A percentile compares a stretch with the other conserved stretches of the same genome.
Evolutionary conservation across 805 yeast species (phyloP).

Genomic region (Candida suzukii): DNA sequence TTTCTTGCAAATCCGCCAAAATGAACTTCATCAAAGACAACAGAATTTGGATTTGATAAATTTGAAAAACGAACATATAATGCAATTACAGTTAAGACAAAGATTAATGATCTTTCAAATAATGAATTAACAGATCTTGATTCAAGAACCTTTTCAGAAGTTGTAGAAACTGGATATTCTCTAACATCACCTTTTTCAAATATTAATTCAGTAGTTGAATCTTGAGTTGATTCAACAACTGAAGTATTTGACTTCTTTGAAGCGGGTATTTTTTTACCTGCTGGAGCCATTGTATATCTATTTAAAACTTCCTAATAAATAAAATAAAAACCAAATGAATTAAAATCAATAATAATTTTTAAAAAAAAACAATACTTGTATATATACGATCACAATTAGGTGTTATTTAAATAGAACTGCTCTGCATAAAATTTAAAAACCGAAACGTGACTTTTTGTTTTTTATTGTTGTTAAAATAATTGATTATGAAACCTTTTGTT

Average conservation of each 20-base stretch:
- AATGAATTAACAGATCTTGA: slow-evolving; percentile 32
- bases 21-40: slow-evolving; percentile 97
- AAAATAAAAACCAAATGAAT: no score
- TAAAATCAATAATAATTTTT: no score
- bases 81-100: slow-evolving; percentile 38
- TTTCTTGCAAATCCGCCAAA: slow-evolving; percentile 96
- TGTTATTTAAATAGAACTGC: no score
- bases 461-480: no score
- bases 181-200: slow-evolving; percentile 45
- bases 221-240: background rate
- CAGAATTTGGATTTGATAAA: slow-evolving; percentile 67
- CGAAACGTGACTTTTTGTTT: no score
- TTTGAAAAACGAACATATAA: slow-evolving; percentile 51
- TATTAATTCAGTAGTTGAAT: slow-evolving; percentile 34
- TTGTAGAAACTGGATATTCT: slow-evolving; percentile 46
- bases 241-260: background rate
- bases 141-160: slow-evolving; percentile 32
- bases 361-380: no score
- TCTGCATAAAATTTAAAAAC: no score
- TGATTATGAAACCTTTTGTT: no score
- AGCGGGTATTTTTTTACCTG: background rate
- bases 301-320: no score
- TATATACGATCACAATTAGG: no score
- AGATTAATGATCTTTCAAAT: slow-evolving; percentile 35
- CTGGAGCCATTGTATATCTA: slow-evolving; percentile 1